Evolutionary conservation across 2,329 filamentous ascomycete genomes (phyloP), one percentile per base, ranked within the genome.

Genomic region (Colletotrichum plurivorum): DNA sequence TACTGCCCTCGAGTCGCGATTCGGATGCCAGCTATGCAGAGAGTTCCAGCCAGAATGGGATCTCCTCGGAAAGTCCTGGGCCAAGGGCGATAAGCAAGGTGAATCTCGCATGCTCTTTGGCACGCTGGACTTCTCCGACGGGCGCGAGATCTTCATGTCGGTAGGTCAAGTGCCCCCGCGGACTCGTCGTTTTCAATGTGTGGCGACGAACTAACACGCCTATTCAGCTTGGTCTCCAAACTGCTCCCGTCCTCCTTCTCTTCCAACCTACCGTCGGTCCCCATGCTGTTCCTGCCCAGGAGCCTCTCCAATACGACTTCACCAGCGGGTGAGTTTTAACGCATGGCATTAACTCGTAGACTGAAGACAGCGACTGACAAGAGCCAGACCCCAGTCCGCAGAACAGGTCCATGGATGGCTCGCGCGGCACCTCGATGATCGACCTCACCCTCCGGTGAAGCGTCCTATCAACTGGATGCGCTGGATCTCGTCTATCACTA

Each of bases 31-130:
- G 73, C 85, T 98, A 56, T 99, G 96, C 81, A 88, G 90, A 60
- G 94, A 97, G 61, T 97, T 99, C 80, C 93, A 97, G 79, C 92
- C 95, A 1, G 96, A 99, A 82, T 99, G 94, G 93, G 93, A 97
- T 63, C 81, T 98, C 62, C 83, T 99, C 63, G 89, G 89, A 62
- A 93, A 90, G 80, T 96, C 93, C 82, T 99, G 96, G 96, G 86
- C 87, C 71, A 94, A 93, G 79, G 94, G 93, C 8, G 93, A 97
- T 80, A 94, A 92, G 84, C 84, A 89, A 68, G 92, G 86, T 61
- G 87, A 93, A 73, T 92, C 90, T 31, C 88, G 92, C 71, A 76
- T 97, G 72, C 79, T 98, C 52, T 97, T 95, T 81, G 92, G 89
- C 25, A 95, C 93, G 7, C 83, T 99, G 75, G 96, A 99, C 81